phyloP scores from a whole-genome alignment of 2,329 filamentous ascomycete genomes.

The Colletotrichum gloeosporioides region DNA sequence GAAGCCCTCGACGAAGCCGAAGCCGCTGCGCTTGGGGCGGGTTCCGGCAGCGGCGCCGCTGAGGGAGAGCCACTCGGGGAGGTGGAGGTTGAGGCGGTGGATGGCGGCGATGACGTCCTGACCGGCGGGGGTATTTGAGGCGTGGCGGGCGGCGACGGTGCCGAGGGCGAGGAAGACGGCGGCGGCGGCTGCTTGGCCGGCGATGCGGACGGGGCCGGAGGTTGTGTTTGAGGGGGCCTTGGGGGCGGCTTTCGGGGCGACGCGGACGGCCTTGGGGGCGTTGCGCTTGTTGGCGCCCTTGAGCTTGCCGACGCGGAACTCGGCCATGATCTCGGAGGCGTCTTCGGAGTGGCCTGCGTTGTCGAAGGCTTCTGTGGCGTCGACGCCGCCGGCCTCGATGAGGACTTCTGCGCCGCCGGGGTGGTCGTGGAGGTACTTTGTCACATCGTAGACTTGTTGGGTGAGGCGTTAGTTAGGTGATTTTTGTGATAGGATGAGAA shows the following conservation, averaged over 20 bases:
- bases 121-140: conserved; percentile 11
- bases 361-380: conserved; percentile 82
- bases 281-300: conserved; percentile 31
- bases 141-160: conserved; percentile 26
- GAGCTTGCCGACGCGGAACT: conserved; percentile 41
- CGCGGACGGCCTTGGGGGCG: conserved; percentile 27
- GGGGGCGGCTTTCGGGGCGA: conserved; percentile 21
- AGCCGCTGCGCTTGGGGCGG: conserved; percentile 22
- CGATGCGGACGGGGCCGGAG: conserved; percentile 10
- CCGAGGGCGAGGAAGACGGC: conserved; percentile 25
- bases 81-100: conserved; percentile 18
- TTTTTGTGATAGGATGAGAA: no score
- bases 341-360: conserved; percentile 82
- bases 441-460: conserved; percentile 61
- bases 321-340: conserved; percentile 46
- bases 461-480: not conserved
- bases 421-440: conserved; percentile 63
- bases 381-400: conserved; percentile 77
- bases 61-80: conserved; percentile 10
- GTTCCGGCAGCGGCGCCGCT: not conserved
- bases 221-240: not conserved
- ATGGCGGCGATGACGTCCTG: conserved; percentile 18
- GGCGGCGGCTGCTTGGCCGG: conserved; percentile 20
- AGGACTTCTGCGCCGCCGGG: conserved; percentile 80
- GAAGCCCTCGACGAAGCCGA: conserved; percentile 41